These are phyloP conservation scores for Metschnikowia noctiluminum DNA, from an alignment of 805 yeast genomes.

Conservation along the genomic window DNA sequence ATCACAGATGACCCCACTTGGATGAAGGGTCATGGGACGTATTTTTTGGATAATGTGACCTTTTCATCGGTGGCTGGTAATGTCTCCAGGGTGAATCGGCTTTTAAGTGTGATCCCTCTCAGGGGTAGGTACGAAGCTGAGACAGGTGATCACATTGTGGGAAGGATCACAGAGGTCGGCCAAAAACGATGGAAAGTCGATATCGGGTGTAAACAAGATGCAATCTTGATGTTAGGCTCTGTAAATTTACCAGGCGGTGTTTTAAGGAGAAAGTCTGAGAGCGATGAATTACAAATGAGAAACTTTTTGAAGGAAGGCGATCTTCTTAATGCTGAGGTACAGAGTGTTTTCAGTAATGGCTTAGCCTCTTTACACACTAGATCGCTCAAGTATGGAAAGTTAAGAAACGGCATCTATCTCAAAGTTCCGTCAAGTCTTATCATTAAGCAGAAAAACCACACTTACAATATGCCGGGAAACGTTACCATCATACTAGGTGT, in stretches of 20 bases:
- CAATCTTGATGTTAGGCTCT: slow-evolving; percentile 88
- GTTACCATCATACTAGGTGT: slow-evolving; percentile 89
- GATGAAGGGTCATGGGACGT: slow-evolving; percentile 99
- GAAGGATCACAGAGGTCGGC: slow-evolving; percentile 91
- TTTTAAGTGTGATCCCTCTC: slow-evolving; percentile 80
- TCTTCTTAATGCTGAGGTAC: slow-evolving; percentile 92
- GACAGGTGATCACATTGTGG: slow-evolving; percentile 94
- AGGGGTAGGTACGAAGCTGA: slow-evolving; percentile 89
- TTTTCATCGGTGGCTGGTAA: slow-evolving; percentile 92
- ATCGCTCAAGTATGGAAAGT: slow-evolving; percentile 90
- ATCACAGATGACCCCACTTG: slow-evolving; percentile 94
- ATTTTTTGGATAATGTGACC: slow-evolving; percentile 68
- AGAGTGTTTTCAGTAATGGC: slow-evolving; percentile 83
- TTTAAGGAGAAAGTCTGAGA: slow-evolving; percentile 86
- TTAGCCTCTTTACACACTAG: slow-evolving; percentile 93
- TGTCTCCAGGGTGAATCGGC: slow-evolving; percentile 78
- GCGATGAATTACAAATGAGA: slow-evolving; percentile 96
- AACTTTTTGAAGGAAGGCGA: slow-evolving; percentile 93
- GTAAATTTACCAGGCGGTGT: slow-evolving; percentile 98
- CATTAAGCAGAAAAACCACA: slow-evolving; percentile 81
- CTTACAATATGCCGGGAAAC: slow-evolving; percentile 89
- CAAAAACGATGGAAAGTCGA: slow-evolving; percentile 95
- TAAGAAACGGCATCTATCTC: slow-evolving; percentile 84
- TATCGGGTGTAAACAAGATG: slow-evolving; percentile 92
- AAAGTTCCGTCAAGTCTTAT: slow-evolving; percentile 80